Base-by-base conservation (phyloP, 139 green algal species). In the Chlamydomonas asymmetrica region DNA sequence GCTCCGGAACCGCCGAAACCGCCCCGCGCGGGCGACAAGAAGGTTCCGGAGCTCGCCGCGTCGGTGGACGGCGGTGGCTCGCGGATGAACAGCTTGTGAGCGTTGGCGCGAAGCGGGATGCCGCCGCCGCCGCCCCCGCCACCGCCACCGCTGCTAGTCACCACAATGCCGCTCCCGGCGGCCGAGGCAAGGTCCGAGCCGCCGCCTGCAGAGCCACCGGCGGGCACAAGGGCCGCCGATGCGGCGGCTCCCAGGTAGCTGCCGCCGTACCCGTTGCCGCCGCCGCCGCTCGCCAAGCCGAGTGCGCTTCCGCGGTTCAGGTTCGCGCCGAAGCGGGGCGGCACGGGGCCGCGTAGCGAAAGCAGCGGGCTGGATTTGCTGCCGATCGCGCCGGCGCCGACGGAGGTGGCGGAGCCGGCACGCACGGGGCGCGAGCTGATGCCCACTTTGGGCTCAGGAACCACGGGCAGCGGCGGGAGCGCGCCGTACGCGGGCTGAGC, bases 31-130 rank as follows among this genome's bases (percentile, higher is more conserved):
- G 78, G 78, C 32, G 72, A 71, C 39, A 83, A 39, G 68, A 77
- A 66, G 49, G 70, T 59, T 18, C 67, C 67, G 31, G 50, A 38
- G 78, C 76, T 38, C 1, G 75, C 78, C 0, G 63, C 76, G 20
- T 84, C 72, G 0, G 86, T 91, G 27, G 78, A 81, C 18, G 91
- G 90, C 34, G 92, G 82, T 5, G 86, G 79, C 56, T 87, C 80
- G 22, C 90, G 80, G 56, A 97, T 92, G 79, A 97, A 97, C 25
- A 97, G 88, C 10, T 80, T 62, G 73, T 93, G 88, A 0, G 93
- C 92, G 84, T 97, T 92, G 54, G 93, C 85, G 1, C 92, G 80
- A 18, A 88, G 79, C 20, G 90, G 87, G 80, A 96, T 90, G 13
- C 90, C 64, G 60, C 69, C 66, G 22, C 31, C 39, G 43, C 57